A percentile compares a stretch with the other conserved stretches of the same genome.
phyloP scores from a whole-genome alignment of 106 monocot genomes.

The Chionographis japonica region DNA sequence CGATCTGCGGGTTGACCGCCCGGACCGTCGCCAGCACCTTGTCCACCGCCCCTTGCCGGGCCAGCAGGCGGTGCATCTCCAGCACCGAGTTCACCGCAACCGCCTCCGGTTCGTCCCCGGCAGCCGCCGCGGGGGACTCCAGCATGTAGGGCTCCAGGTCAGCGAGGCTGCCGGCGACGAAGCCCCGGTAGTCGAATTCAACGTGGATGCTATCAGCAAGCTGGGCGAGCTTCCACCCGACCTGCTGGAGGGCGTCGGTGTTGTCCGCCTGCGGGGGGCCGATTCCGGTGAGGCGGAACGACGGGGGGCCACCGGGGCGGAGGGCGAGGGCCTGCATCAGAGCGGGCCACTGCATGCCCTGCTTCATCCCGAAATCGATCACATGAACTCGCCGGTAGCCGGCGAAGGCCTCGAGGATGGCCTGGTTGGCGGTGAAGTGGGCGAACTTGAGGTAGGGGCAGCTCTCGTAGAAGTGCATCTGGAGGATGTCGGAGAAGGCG shows the following conservation, averaged over 20 bases:
- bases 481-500: conserved; percentile 42
- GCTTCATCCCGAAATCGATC: conserved; percentile 90
- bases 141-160: conserved; percentile 81
- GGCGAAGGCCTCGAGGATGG: conserved; percentile 86
- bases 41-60: conserved; percentile 40
- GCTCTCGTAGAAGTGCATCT: conserved; percentile 94
- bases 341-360: conserved; percentile 96
- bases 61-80: conserved; percentile 77
- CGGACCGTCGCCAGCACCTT: conserved; percentile 44
- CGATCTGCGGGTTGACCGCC: conserved; percentile 52
- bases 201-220: conserved; percentile 70
- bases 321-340: conserved; percentile 88
- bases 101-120: conserved; percentile 28
- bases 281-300: conserved; percentile 81
- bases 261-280: conserved; percentile 74
- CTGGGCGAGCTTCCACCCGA: conserved; percentile 82
- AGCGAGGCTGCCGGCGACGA: conserved; percentile 57
- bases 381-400: conserved; percentile 73
- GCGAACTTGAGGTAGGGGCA: conserved; percentile 98
- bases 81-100: conserved; percentile 85
- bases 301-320: conserved; percentile 78
- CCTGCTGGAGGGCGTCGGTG: conserved; percentile 62
- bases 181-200: conserved; percentile 66
- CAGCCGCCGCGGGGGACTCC: not conserved
- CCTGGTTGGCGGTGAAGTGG: conserved; percentile 98